Evolutionary conservation across 106 monocot genomes (phyloP).

Genomic region (Acorus gramineus): DNA sequence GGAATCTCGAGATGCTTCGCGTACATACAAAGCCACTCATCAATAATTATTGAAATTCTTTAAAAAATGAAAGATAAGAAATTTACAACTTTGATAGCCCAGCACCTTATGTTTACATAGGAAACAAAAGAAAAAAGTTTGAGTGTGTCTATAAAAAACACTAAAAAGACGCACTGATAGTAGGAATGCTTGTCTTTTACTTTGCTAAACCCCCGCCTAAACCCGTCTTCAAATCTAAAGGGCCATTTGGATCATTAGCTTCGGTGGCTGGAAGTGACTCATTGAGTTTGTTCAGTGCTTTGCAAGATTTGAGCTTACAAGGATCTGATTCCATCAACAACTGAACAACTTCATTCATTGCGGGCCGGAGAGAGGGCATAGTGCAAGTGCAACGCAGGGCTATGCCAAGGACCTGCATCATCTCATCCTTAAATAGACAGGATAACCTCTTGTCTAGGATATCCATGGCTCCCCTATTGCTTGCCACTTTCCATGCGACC

Average conservation of each 20-base stretch:
- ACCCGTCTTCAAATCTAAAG: no score
- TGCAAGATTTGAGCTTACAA: slow-evolving; percentile 20
- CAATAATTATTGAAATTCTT: background rate
- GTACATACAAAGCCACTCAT: slow-evolving; percentile 32
- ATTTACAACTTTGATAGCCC: no score
- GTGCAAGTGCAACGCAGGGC: slow-evolving; percentile 72
- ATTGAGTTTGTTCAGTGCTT: slow-evolving; percentile 34
- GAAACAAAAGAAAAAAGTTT: no score
- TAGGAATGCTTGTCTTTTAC: no score
- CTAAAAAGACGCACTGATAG: no score
- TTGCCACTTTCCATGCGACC: slow-evolving; percentile 45
- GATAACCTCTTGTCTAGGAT: slow-evolving; percentile 50
- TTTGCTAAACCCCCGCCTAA: no score
- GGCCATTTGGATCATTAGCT: background rate
- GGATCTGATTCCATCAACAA: slow-evolving; percentile 44
- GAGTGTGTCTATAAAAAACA: no score
- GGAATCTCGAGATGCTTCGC: slow-evolving; percentile 33
- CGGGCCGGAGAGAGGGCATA: slow-evolving; percentile 45
- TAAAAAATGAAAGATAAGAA: no score
- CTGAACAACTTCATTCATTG: slow-evolving; percentile 91
- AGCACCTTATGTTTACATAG: no score
- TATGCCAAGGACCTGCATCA: slow-evolving; percentile 54
- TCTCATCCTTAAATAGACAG: slow-evolving; percentile 63
- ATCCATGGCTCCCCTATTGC: slow-evolving; percentile 39
- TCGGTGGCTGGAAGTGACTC: slow-evolving; percentile 3